These are phyloP conservation scores for Microdochium nivale DNA, from an alignment of 2,329 filamentous ascomycete species.

Conservation along the genomic window DNA sequence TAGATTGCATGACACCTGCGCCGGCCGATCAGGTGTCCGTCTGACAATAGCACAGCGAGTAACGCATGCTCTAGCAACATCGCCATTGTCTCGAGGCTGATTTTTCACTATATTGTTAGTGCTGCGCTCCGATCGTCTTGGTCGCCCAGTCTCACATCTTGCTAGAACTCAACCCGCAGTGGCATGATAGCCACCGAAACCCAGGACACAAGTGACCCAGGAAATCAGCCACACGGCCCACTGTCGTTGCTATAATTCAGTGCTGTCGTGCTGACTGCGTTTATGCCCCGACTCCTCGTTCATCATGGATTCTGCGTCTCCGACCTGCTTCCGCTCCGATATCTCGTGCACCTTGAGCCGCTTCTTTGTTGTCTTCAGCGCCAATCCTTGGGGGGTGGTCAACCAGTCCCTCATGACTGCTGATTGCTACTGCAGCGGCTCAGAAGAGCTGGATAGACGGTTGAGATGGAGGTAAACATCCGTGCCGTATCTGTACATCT, in stretches of 20 bases:
- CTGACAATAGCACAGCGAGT: no score
- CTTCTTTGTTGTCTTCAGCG: constrained; percentile 54
- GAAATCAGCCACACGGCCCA: not conserved
- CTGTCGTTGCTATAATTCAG: constrained; percentile 1
- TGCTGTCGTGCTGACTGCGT: not conserved
- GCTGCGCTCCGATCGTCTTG: no score
- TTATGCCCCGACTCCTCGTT: not conserved
- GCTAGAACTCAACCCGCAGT: not conserved
- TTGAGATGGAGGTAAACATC: constrained; percentile 98
- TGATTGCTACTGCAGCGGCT: constrained; percentile 92
- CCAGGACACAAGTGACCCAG: not conserved
- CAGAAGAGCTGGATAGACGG: constrained; percentile 86
- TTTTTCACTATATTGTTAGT: no score
- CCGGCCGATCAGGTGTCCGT: no score
- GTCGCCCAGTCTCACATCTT: not conserved
- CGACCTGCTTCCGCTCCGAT: constrained; percentile 81
- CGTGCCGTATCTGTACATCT: constrained; percentile 70
- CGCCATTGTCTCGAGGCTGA: no score
- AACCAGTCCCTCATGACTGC: constrained; percentile 73
- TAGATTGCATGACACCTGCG: no score
- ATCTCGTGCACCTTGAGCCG: constrained; percentile 66
- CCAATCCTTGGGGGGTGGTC: constrained; percentile 53
- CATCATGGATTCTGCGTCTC: constrained; percentile 47
- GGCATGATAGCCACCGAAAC: not conserved
- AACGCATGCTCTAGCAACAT: no score